phyloP scores from a whole-genome alignment of 345 rosid genomes.

The Bruguiera gymnorhiza region DNA sequence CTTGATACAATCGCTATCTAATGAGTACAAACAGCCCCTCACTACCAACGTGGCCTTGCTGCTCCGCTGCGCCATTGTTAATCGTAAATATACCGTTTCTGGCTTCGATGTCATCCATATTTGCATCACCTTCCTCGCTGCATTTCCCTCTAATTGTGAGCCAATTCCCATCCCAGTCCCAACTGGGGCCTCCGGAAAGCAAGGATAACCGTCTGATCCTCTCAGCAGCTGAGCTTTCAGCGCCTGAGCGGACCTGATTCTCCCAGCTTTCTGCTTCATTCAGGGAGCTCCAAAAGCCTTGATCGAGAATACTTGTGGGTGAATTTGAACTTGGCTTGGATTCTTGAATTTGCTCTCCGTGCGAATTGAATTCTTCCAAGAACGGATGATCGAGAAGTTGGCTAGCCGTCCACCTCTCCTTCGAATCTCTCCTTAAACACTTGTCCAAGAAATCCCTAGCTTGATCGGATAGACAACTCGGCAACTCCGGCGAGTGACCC shows the following conservation, averaged over 20 bases:
- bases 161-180: constrained; percentile 52
- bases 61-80: constrained; percentile 1
- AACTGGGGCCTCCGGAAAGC: constrained; percentile 28
- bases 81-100: constrained; percentile 1
- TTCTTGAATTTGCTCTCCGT: constrained; percentile 26
- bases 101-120: constrained; percentile 22
- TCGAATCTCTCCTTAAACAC: constrained; percentile 41
- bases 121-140: constrained; percentile 13
- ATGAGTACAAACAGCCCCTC: neutral
- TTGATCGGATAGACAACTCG: constrained; percentile 28
- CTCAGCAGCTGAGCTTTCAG: constrained; percentile 25
- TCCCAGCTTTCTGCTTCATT: constrained; percentile 41
- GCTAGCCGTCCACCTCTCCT: constrained; percentile 38
- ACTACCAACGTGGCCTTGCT: constrained; percentile 10
- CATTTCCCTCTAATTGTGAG: constrained; percentile 40
- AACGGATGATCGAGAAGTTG: constrained; percentile 43
- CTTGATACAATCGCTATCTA: constrained; percentile 7
- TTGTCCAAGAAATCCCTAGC: constrained; percentile 46
- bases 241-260: constrained; percentile 16
- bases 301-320: constrained; percentile 77
- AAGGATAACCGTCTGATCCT: constrained; percentile 51
- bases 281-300: constrained; percentile 50
- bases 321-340: constrained; percentile 38
- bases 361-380: constrained; percentile 20
- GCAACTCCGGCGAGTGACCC: constrained; percentile 34